These are phyloP conservation scores for Holtermanniella nyarrowii DNA, from an alignment of 768 basidiomycete genomes.

Conservation along the genomic window DNA sequence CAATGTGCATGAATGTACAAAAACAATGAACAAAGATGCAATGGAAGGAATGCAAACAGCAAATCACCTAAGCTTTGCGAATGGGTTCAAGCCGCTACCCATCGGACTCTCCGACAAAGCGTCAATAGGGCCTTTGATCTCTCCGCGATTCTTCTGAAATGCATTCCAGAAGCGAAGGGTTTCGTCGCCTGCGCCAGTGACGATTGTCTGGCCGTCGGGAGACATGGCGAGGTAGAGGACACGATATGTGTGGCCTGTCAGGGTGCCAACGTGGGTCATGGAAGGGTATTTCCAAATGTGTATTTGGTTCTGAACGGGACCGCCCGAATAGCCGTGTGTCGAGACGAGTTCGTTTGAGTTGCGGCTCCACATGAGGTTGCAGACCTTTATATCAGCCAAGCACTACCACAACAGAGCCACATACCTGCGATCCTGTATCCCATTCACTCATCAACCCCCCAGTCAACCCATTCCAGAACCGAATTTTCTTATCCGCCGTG, in stretches of 20 bases:
- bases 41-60: neutral
- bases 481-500: conserved; percentile 95
- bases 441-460: conserved; percentile 76
- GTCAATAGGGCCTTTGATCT: conserved; percentile 12
- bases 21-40: too few species aligned
- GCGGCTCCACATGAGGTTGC: conserved; percentile 91
- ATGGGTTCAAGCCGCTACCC: conserved; percentile 18
- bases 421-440: conserved; percentile 91
- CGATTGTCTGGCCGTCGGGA: conserved; percentile 94
- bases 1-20: neutral
- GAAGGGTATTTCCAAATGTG: conserved; percentile 83
- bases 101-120: conserved; percentile 2
- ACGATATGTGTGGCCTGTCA: conserved; percentile 88
- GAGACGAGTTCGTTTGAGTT: conserved; percentile 96
- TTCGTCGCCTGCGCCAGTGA: conserved; percentile 95
- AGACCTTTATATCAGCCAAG: conserved; percentile 52
- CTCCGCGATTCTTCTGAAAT: conserved; percentile 52
- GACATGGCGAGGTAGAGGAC: conserved; percentile 96
- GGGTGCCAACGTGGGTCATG: conserved; percentile 83
- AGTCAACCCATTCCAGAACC: conserved; percentile 89
- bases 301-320: conserved; percentile 89
- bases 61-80: conserved; percentile 18
- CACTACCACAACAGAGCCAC: conserved; percentile 20
- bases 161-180: conserved; percentile 96
- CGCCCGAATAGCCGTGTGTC: conserved; percentile 91